Evolutionary conservation across 148 eudicot species (phyloP), one percentile per base, ranked within the genome.

Genomic region (Amaranthus hypochondriacus): DNA sequence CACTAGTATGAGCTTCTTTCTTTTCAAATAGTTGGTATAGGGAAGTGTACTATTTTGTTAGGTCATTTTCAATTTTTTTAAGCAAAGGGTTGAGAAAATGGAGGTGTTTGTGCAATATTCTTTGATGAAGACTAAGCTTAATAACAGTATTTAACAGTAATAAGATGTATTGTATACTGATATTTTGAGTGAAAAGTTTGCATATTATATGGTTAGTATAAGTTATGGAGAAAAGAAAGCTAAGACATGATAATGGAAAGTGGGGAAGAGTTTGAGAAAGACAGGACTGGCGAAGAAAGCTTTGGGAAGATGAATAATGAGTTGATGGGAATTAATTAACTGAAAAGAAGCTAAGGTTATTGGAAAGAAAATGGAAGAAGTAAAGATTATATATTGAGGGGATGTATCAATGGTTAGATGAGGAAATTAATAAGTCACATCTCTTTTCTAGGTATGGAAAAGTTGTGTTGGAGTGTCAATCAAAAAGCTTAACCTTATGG

Each of bases 71-170:
- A 59, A 12, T 53, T 62, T 58, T 47, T 65, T 54, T 71, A 73
- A 73, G 72, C 80, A 72, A 49, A 58, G 66, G 63, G 53, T 66
- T 67, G 43, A 73, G 81, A 18, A 59, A 73, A 11, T 74, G 52
- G 69, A 65, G 65, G 64, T 56, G 18, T n/a, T 47, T 3, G 5
- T 61, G 21, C 21, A 6, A 49, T 28, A 28, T 54, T 64, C 11
- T 14, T 62, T 51, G 70, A 67, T 46, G 51, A 67, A 67, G 70
- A 67, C 70, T 28, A 67, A 49, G 56, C 42, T 42, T 6, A 4
- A 60, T 14, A 18, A 18, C 0, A 21, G 0, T 4, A 64, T 21
- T 44, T 47, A 12, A 11, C 4, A 28, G 39, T 28, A 28, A 28
- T 28, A 28, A 28, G 39, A 28, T 28, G 39, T 28, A 28, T 28